Evolutionary conservation across 1,284 basidiomycete species (phyloP).

Genomic region (Athelia sp.): DNA sequence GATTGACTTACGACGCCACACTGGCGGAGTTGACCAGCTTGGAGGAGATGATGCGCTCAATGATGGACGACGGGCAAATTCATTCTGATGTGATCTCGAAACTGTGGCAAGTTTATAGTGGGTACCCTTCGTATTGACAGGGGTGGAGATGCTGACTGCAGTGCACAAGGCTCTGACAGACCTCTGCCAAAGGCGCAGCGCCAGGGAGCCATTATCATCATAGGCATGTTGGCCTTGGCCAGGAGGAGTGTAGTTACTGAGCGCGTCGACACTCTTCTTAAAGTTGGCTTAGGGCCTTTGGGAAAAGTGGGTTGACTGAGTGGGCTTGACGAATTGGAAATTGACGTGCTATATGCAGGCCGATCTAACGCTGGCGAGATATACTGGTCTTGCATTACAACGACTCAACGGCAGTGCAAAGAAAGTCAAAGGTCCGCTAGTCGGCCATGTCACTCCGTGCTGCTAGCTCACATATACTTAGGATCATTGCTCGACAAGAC

Average conservation of each 20-base stretch:
- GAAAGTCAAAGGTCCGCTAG: conserved; percentile 83
- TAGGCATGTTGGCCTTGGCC: conserved; percentile 93
- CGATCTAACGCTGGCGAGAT: conserved; percentile 87
- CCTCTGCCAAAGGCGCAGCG: conserved; percentile 79
- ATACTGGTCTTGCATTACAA: conserved; percentile 92
- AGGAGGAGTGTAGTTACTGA: conserved; percentile 84
- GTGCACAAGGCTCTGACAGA: conserved; percentile 57
- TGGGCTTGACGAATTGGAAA: background rate
- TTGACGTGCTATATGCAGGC: conserved; percentile 35
- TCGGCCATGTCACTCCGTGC: background rate
- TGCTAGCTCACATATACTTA: conserved; percentile 18
- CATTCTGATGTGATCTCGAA: conserved; percentile 84
- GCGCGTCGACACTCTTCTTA: conserved; percentile 80
- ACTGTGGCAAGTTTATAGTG: conserved; percentile 95
- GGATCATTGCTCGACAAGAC: conserved; percentile 88
- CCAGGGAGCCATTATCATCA: conserved; percentile 89
- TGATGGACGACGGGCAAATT: conserved; percentile 86
- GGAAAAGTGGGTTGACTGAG: conserved; percentile 58
- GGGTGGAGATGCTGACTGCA: background rate
- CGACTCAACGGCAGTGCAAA: conserved; percentile 92
- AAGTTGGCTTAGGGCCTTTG: conserved; percentile 81
- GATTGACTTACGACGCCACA: conserved; percentile 86
- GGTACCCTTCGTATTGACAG: conserved; percentile 22
- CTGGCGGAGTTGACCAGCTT: conserved; percentile 94
- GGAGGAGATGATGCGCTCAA: conserved; percentile 93